Evolutionary conservation across 2,329 filamentous ascomycete genomes (phyloP).

Genomic region (Calonectria multiphialidica): DNA sequence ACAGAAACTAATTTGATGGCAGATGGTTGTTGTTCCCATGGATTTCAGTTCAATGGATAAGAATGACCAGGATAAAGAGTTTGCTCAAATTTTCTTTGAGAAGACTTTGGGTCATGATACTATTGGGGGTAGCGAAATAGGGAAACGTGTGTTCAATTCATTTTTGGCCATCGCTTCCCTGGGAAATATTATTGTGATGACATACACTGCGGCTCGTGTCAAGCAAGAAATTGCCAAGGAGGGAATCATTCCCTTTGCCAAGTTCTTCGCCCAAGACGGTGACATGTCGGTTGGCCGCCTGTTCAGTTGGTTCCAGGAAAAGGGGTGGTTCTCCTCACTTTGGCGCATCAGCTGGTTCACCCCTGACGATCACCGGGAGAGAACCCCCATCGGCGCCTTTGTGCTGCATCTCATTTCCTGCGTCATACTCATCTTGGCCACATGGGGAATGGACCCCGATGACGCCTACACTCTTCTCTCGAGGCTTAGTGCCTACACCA

Average conservation of each 20-base stretch:
- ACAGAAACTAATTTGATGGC: background rate
- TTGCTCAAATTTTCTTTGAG: constrained; percentile 52
- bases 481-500: constrained; percentile 47
- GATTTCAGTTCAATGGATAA: constrained; percentile 25
- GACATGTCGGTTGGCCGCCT: constrained; percentile 51
- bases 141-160: constrained; percentile 56
- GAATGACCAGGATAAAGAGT: constrained; percentile 18
- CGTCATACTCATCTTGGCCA: constrained; percentile 50
- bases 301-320: constrained; percentile 45
- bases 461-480: constrained; percentile 49
- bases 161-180: constrained; percentile 66
- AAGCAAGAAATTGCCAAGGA: constrained; percentile 73
- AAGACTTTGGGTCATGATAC: constrained; percentile 46
- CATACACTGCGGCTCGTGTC: constrained; percentile 66
- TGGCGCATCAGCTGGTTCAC: constrained; percentile 46
- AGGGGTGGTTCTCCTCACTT: constrained; percentile 45
- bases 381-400: constrained; percentile 51
- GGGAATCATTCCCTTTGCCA: constrained; percentile 63
- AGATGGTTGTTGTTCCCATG: constrained; percentile 55
- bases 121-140: constrained; percentile 41
- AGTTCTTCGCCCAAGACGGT: constrained; percentile 58
- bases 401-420: constrained; percentile 50
- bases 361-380: constrained; percentile 50
- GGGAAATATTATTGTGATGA: constrained; percentile 69
- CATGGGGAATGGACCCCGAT: constrained; percentile 40